Percentiles rank a stretch among this genome's conserved stretches.
phyloP scores from a whole-genome alignment of 345 rosid species.

The Lagerstroemia speciosa region DNA sequence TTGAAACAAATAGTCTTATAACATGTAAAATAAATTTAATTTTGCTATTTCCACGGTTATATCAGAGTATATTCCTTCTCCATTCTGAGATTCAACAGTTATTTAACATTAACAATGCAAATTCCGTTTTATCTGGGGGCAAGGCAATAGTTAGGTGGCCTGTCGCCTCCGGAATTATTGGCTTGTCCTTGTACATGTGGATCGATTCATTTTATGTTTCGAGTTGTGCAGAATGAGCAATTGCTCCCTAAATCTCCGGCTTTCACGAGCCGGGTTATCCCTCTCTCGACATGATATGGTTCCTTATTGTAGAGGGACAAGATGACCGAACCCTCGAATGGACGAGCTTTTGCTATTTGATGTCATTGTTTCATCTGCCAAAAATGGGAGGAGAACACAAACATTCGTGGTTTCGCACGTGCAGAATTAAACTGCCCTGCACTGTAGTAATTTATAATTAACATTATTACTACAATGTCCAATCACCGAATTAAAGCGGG shows the following conservation, averaged over 20 bases:
- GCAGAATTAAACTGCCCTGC: not conserved
- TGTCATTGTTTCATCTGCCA: not conserved
- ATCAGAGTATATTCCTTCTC: no score
- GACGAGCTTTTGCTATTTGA: not conserved
- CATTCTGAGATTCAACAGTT: no score
- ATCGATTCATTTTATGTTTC: not conserved
- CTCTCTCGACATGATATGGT: not conserved
- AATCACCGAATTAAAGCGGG: no score
- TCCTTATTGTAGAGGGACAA: not conserved
- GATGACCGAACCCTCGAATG: not conserved
- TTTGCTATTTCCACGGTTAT: no score
- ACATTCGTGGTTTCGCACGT: not conserved
- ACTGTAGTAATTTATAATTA: no score
- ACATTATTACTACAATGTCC: no score
- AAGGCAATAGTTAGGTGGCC: not conserved
- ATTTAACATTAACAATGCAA: no score
- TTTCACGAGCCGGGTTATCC: not conserved
- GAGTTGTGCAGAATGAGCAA: not conserved
- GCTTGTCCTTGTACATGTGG: not conserved
- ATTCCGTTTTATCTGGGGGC: not conserved
- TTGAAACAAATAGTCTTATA: no score
- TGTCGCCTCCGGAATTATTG: not conserved
- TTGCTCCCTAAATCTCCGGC: not conserved
- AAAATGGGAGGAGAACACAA: not conserved
- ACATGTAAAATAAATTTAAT: no score